phyloP scores from a whole-genome alignment of 768 basidiomycete species.

The Albatrellus ellisii region DNA sequence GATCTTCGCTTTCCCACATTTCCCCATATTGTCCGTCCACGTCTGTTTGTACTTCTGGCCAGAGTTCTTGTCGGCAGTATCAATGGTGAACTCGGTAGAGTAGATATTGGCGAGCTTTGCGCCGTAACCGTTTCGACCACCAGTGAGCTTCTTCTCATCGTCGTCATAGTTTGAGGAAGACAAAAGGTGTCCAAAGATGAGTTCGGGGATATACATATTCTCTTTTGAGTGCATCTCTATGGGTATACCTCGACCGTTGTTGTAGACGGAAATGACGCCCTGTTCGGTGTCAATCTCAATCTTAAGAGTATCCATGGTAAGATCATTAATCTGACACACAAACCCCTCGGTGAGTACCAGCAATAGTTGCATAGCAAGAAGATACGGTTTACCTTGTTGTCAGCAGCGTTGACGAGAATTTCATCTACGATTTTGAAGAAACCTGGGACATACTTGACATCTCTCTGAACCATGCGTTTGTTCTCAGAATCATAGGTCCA shows the following conservation, averaged over 20 bases:
- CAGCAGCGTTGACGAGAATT: conserved; percentile 97
- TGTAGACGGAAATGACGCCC: conserved; percentile 82
- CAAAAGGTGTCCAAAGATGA: conserved; percentile 93
- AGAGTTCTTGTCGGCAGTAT: conserved; percentile 83
- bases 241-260: conserved; percentile 94
- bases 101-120: conserved; percentile 98
- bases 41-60: conserved; percentile 90
- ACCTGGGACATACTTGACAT: conserved; percentile 86
- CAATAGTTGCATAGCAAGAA: background rate
- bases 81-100: conserved; percentile 89
- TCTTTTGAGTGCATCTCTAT: conserved; percentile 91
- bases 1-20: conserved; percentile 82
- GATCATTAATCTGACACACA: conserved; percentile 68
- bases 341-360: background rate
- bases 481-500: conserved; percentile 86
- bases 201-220: conserved; percentile 90
- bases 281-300: conserved; percentile 76
- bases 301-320: conserved; percentile 84
- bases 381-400: conserved; percentile 85
- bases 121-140: conserved; percentile 97
- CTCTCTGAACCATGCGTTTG: conserved; percentile 75
- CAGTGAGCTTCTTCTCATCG: conserved; percentile 95
- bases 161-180: conserved; percentile 98
- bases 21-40: conserved; percentile 89
- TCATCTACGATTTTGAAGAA: conserved; percentile 99